These are phyloP conservation scores for Tripterygium wilfordii DNA, from an alignment of 177 flowering plant species.

Conservation along the genomic window DNA sequence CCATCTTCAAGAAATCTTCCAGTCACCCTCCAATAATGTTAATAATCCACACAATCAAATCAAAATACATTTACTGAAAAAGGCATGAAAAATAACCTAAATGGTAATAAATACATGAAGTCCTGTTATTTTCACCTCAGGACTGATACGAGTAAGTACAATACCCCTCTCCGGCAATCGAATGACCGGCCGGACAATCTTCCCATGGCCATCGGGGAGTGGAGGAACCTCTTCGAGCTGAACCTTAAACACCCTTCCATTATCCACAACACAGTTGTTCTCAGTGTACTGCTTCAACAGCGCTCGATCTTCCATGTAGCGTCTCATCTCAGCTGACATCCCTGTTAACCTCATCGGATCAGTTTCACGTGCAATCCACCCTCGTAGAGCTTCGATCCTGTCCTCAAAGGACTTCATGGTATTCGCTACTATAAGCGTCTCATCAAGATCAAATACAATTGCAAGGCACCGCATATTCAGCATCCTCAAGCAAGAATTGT, in stretches of 20 bases:
- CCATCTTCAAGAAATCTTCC: too few relatives aligned
- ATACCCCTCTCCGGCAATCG: conserved; percentile 76
- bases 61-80: too few relatives aligned
- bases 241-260: conserved; percentile 52
- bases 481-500: conserved; percentile 61
- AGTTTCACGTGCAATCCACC: conserved; percentile 59
- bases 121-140: too few relatives aligned
- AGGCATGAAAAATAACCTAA: too few relatives aligned
- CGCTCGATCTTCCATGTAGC: conserved; percentile 72
- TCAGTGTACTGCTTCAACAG: conserved; percentile 81
- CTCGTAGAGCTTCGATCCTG: conserved; percentile 63
- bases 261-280: conserved; percentile 59
- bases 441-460: conserved; percentile 96
- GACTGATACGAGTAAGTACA: conserved; percentile 94
- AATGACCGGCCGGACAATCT: conserved; percentile 67
- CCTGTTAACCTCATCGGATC: conserved; percentile 57
- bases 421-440: conserved; percentile 95
- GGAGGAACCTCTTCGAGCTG: conserved; percentile 72
- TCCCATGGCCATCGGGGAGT: conserved; percentile 43
- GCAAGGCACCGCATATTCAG: conserved; percentile 77
- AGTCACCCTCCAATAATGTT: too few relatives aligned
- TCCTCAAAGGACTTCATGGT: conserved; percentile 97
- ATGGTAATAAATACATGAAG: too few relatives aligned
- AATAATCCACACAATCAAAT: too few relatives aligned
- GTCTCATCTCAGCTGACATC: conserved; percentile 78